A percentile compares a stretch with the other conserved stretches of the same genome.
phyloP scores from a whole-genome alignment of 768 basidiomycete genomes.

The Tylopilus felleus region DNA sequence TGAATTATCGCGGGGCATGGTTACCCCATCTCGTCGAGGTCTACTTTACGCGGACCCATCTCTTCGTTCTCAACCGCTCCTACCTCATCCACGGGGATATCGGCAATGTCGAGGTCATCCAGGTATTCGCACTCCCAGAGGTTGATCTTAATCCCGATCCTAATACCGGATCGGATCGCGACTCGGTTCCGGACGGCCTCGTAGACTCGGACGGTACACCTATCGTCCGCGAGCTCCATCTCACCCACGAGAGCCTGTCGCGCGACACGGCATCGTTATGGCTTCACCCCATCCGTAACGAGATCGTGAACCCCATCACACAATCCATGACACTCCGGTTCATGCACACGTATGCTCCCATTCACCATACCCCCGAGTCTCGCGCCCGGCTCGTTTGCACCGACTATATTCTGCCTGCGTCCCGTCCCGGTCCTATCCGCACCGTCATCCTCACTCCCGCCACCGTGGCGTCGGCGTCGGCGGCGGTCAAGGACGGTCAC shows the following conservation, averaged over 20 bases:
- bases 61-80: slow-evolving; percentile 16
- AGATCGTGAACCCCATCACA: slow-evolving; percentile 7
- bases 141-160: not conserved
- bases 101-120: slow-evolving; percentile 16
- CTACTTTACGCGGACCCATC: slow-evolving; percentile 12
- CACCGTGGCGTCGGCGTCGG: no score
- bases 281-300: slow-evolving; percentile 13
- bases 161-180: not conserved
- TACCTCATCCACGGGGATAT: slow-evolving; percentile 9
- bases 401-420: slow-evolving; percentile 11
- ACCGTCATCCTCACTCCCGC: no score
- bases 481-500: not conserved
- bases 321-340: slow-evolving; percentile 20
- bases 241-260: slow-evolving; percentile 18
- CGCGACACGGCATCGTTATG: slow-evolving; percentile 8
- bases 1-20: slow-evolving; percentile 19
- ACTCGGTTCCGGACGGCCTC: not conserved
- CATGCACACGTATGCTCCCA: slow-evolving; percentile 10
- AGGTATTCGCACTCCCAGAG: slow-evolving; percentile 20
- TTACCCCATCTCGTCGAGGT: slow-evolving; percentile 18
- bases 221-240: slow-evolving; percentile 14
- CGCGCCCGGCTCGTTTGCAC: slow-evolving; percentile 13
- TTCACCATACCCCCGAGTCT: not conserved
- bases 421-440: not conserved
- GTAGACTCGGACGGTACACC: not conserved